Evolutionary conservation across 1,139 yeast genomes (phyloP), one percentile per base, ranked within the genome.

Genomic region (Wickerhamomyces sp.): DNA sequence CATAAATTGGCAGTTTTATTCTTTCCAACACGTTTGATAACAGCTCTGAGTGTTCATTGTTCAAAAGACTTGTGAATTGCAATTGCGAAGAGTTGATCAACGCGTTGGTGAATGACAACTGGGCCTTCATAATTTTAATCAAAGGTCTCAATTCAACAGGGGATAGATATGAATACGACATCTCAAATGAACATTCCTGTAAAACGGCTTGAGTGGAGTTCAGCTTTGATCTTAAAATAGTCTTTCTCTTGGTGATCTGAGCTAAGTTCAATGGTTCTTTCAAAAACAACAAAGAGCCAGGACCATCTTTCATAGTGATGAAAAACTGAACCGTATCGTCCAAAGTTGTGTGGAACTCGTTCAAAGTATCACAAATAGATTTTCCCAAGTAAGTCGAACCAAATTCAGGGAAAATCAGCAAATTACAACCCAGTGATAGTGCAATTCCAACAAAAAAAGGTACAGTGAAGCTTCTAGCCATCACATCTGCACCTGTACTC

Each of bases 331-430:
- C 57, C 0, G 73, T 51, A 6, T 57, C 52, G 30, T 61, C 62
- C 8, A 69, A 41, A 19, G 68, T 58, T n/a, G 36, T 40, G 20
- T 68, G 70, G 7, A 69, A 42, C 34, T 64, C 66, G 37, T 64
- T 62, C 15, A 70, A 36, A 1, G 66, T 54, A 19, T 58, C 60
- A 2, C 67, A 50, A 7, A 68, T 58, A 1, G 70, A 57, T 27
- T 59, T 59, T 23, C 76, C 76, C 11, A 71, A 47, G 42, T 64
- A 67, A 0, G 72, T 61, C 14, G 73, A 64, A 8, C 77, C 77
- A 52, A 69, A 68, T 40, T 71, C 77, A 1, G 77, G 77, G 41
- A 67, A 70, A 10, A 71, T 40, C 1, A 55, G 30, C 29, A 71
- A 37, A 39, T 68, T 70, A 47, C 68, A 62, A 17, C 63, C 56